Base-by-base conservation (phyloP, 345 rosid genomes). In the Lepidium didymum region DNA sequence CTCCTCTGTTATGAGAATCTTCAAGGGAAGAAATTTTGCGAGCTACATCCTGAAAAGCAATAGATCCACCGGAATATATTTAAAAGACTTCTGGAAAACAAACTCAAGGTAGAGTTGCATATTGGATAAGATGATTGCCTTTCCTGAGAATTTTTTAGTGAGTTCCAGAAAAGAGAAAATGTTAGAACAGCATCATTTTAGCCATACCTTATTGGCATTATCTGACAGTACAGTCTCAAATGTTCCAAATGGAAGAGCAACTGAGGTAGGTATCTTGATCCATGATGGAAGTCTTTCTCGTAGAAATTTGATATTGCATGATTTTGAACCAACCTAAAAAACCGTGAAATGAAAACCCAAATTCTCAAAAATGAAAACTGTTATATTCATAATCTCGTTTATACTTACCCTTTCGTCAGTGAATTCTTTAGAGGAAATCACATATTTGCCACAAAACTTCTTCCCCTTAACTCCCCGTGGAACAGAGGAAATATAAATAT, bases 301-400 rank as follows among this genome's bases (percentile, higher is more conserved):
- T 25, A 93, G 76, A 75, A 84, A 82, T 18, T 89, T 73, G 25
- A 93, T 90, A 73, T 93, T 93, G 70, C 90, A 89, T 16, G 98
- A 93, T 79, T 93, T 93, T 71, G 98, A 95, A 79, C 98, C 98
- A 75, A 90, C 97, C 98, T 93, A 72, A 33, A 33, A 33, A 51
- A 70, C 25, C 47, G 19, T 8, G 64, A 54, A 61, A 49, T 49
- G 18, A 49, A 23, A 37, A 56, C 54, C 36, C 55, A 62, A 10
- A 44, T 12, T 10, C 37, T 51, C 47, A 56, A 40, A 36, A 1
- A 58, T 11, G 9, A 12, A 2, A 29, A 37, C 13, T 9, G 36
- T 36, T 9, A 25, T 38, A 38, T 73, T 34, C 47, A 58, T 43
- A n/a, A 49, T 25, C 23, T 49, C 33, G 16, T 56, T 46, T 41